Percentiles rank a stretch among this genome's conserved stretches.
Evolutionary conservation across 306 rosid species (phyloP).

Genomic region (Gillenia trifoliata): DNA sequence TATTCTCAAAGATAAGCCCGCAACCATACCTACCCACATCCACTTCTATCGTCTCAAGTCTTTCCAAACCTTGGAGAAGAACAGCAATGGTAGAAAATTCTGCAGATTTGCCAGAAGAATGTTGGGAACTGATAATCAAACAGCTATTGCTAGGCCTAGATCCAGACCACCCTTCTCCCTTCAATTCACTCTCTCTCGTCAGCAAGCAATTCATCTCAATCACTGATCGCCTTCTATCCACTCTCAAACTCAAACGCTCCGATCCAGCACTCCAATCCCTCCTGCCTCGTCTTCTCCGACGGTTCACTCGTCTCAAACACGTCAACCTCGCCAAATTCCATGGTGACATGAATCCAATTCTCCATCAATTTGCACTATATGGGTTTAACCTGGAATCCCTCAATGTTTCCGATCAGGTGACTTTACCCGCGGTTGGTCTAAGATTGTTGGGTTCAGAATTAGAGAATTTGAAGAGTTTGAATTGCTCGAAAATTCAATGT

Average conservation of each 20-base stretch:
- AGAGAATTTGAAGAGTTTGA: slow-evolving; percentile 40
- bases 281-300: slow-evolving; percentile 41
- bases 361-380: slow-evolving; percentile 41
- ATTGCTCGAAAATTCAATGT: slow-evolving; percentile 35
- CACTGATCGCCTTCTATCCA: slow-evolving; percentile 33
- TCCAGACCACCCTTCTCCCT: slow-evolving; percentile 16
- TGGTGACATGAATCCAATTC: slow-evolving; percentile 38
- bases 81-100: neutral
- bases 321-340: slow-evolving; percentile 36
- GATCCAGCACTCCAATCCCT: slow-evolving; percentile 9
- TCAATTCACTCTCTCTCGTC: slow-evolving; percentile 49
- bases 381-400: slow-evolving; percentile 50
- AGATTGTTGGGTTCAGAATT: slow-evolving; percentile 38
- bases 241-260: slow-evolving; percentile 29
- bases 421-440: slow-evolving; percentile 36
- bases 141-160: slow-evolving; percentile 4
- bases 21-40: neutral
- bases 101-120: slow-evolving; percentile 42
- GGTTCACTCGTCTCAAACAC: slow-evolving; percentile 49
- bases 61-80: neutral
- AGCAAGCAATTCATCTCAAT: slow-evolving; percentile 57
- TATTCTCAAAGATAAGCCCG: neutral
- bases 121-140: slow-evolving; percentile 58
- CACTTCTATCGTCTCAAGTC: neutral
- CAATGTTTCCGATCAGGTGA: slow-evolving; percentile 45